phyloP scores from a whole-genome alignment of 108 stramenopile genomes.

The Nitzschia sp. region DNA sequence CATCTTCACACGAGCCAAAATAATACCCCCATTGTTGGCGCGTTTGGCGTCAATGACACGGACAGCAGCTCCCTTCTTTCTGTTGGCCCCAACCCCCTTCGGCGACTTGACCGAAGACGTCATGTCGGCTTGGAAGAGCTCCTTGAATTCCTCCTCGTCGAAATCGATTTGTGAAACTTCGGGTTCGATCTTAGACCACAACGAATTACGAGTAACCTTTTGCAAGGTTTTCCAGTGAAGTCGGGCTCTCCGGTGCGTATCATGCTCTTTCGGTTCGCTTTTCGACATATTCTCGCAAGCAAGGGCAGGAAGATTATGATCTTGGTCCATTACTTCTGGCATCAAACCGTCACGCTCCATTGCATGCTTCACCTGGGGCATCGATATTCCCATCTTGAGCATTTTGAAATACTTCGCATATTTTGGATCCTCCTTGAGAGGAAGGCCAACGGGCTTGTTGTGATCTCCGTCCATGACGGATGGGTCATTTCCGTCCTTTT shows the following conservation, averaged over 20 bases:
- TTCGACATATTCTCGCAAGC: slow-evolving; percentile 40
- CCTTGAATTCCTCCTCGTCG: slow-evolving; percentile 81
- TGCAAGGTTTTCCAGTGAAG: slow-evolving; percentile 86
- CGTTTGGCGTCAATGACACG: slow-evolving; percentile 89
- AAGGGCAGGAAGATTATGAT: slow-evolving; percentile 76
- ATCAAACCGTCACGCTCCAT: slow-evolving; percentile 85
- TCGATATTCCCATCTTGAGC: slow-evolving; percentile 87
- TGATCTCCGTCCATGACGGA: slow-evolving; percentile 83
- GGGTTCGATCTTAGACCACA: slow-evolving; percentile 82
- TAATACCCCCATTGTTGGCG: slow-evolving; percentile 93
- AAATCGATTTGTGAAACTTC: slow-evolving; percentile 78
- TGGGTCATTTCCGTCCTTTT: slow-evolving; percentile 79
- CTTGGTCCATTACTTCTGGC: slow-evolving; percentile 77
- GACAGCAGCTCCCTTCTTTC: slow-evolving; percentile 51
- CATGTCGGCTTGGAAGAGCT: slow-evolving; percentile 80
- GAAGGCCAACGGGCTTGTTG: slow-evolving; percentile 68
- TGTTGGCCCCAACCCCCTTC: neutral
- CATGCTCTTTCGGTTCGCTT: slow-evolving; percentile 45
- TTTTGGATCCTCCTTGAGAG: slow-evolving; percentile 80
- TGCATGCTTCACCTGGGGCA: slow-evolving; percentile 90
- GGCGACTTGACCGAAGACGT: slow-evolving; percentile 10
- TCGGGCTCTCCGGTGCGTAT: slow-evolving; percentile 83
- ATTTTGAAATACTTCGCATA: slow-evolving; percentile 91
- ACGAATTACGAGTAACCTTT: slow-evolving; percentile 72
- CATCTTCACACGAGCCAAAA: slow-evolving; percentile 86